Conservation (phyloP, 345 rosid species). For the Corymbia maculata region DNA sequence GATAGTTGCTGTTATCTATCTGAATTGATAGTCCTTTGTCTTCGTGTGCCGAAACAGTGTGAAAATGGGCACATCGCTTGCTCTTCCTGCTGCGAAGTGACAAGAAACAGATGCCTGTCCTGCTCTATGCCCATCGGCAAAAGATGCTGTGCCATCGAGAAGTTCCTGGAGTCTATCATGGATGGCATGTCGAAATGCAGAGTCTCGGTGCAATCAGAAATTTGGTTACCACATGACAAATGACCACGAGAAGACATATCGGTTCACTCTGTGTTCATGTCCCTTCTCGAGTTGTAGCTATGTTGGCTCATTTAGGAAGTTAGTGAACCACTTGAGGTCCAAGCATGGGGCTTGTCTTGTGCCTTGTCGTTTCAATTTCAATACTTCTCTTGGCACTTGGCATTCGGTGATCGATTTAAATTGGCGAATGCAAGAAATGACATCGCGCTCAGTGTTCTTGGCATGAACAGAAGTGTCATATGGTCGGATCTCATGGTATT, state of each 20-base stretch:
- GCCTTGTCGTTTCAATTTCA: background rate
- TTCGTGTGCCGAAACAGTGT: constrained; percentile 23
- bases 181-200: constrained; percentile 28
- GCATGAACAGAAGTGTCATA: background rate
- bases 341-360: constrained; percentile 15
- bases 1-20: background rate
- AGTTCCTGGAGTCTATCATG: constrained; percentile 30
- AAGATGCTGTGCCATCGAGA: constrained; percentile 52
- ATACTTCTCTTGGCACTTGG: background rate
- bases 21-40: background rate
- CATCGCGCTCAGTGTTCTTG: background rate
- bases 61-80: constrained; percentile 64
- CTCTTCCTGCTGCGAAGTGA: constrained; percentile 30
- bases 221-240: constrained; percentile 11
- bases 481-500: background rate
- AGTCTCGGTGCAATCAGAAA: constrained; percentile 27
- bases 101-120: constrained; percentile 32
- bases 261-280: constrained; percentile 36
- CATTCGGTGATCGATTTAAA: background rate
- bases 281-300: constrained; percentile 34
- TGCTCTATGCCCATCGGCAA: constrained; percentile 38
- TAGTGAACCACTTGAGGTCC: constrained; percentile 20
- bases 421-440: background rate
- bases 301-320: constrained; percentile 18
- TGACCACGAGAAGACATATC: constrained; percentile 32